These are phyloP conservation scores for Hanseniaspora hatyaiensis DNA, from an alignment of 805 yeast genomes.

Conservation along the genomic window DNA sequence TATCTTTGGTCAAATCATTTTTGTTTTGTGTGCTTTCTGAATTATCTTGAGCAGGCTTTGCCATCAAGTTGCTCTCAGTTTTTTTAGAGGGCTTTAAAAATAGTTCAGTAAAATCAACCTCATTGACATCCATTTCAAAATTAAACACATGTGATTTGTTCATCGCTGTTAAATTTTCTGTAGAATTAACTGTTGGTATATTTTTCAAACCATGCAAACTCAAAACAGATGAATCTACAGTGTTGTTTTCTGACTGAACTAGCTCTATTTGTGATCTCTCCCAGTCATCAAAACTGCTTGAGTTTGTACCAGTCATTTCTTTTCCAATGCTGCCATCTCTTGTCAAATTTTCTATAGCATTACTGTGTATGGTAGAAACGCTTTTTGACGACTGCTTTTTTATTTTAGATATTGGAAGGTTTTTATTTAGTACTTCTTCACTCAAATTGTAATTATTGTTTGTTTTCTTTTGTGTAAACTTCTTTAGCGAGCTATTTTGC, in stretches of 20 bases:
- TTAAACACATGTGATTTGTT: neutral
- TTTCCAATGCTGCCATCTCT: neutral
- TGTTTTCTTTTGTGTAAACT: slow-evolving; percentile 6
- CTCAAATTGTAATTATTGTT: neutral
- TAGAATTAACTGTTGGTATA: neutral
- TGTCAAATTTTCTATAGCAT: neutral
- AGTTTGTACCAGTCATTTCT: neutral
- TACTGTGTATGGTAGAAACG: slow-evolving; percentile 3
- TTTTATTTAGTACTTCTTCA: neutral
- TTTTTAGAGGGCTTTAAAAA: slow-evolving; percentile 24
- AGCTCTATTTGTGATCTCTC: neutral
- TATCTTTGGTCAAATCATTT: neutral
- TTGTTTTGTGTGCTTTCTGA: neutral
- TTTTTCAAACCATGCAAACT: neutral
- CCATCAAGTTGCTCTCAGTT: neutral
- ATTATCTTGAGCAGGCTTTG: neutral
- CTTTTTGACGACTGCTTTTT: neutral
- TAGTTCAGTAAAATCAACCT: slow-evolving; percentile 30
- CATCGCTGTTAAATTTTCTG: neutral
- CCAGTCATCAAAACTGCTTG: neutral
- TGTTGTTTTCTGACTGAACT: neutral
- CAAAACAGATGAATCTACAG: neutral
- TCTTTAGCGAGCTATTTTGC: slow-evolving; percentile 5
- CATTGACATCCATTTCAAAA: slow-evolving; percentile 19
- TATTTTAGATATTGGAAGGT: neutral